Evolutionary conservation across 352 stramenopile genomes (phyloP).

Genomic region (Globisporangium spiculum): DNA sequence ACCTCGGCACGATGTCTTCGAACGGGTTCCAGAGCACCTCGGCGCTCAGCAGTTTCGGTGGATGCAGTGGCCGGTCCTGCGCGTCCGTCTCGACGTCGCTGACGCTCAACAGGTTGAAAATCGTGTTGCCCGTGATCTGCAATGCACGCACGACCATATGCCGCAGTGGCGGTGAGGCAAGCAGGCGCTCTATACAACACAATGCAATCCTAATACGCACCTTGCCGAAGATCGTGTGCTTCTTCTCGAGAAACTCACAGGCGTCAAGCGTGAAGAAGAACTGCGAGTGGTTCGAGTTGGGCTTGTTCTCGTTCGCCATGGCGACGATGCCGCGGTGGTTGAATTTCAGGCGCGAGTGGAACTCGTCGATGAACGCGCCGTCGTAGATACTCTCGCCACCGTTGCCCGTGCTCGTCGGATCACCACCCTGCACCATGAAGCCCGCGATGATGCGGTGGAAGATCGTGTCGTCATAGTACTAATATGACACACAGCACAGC

Average conservation of each 20-base stretch:
- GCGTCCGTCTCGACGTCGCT: slow-evolving; percentile 84
- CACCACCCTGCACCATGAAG: slow-evolving; percentile 96
- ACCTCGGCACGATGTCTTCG: slow-evolving; percentile 90
- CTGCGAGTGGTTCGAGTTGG: slow-evolving; percentile 90
- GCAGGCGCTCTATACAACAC: background rate
- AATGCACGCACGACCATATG: slow-evolving; percentile 5
- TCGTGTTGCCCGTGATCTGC: slow-evolving; percentile 94
- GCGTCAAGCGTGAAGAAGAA: slow-evolving; percentile 98
- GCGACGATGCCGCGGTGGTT: slow-evolving; percentile 95
- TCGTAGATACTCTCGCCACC: slow-evolving; percentile 82
- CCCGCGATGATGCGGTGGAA: slow-evolving; percentile 95
- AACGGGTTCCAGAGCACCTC: slow-evolving; percentile 96
- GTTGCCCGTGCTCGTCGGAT: slow-evolving; percentile 83
- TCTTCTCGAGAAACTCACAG: slow-evolving; percentile 92
- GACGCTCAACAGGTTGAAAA: slow-evolving; percentile 97
- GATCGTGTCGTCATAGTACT: slow-evolving; percentile 95
- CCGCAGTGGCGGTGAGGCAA: background rate
- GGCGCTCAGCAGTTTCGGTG: slow-evolving; percentile 73
- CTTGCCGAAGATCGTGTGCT: slow-evolving; percentile 94
- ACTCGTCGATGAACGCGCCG: slow-evolving; percentile 87
- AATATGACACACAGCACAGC: slow-evolving; percentile 6
- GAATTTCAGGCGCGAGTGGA: slow-evolving; percentile 94
- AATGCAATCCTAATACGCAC: slow-evolving; percentile 17
- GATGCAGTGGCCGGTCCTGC: slow-evolving; percentile 75
- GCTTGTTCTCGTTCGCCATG: slow-evolving; percentile 90